Percentiles rank a stretch among this genome's conserved stretches.
Conservation (phyloP, 2,329 filamentous ascomycete species). For the Tolypocladium ovalisporum region DNA sequence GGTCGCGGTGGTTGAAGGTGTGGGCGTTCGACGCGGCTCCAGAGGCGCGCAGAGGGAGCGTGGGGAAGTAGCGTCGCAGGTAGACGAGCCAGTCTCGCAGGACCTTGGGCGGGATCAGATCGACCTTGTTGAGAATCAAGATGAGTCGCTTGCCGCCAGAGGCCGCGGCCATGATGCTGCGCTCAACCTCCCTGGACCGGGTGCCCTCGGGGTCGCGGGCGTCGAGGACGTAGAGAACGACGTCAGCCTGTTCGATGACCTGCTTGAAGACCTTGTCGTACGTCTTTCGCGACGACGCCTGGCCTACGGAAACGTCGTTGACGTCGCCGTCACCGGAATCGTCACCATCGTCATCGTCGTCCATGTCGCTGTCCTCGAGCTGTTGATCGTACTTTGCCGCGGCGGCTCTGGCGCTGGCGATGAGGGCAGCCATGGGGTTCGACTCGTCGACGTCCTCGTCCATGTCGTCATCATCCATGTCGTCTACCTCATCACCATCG, state of each 20-base stretch:
- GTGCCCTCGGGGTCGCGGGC: slow-evolving; percentile 87
- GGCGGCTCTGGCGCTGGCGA: slow-evolving; percentile 72
- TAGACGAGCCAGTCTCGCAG: slow-evolving; percentile 78
- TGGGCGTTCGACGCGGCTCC: slow-evolving; percentile 74
- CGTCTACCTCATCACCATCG: slow-evolving; percentile 34
- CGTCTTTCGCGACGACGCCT: slow-evolving; percentile 63
- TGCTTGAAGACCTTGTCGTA: slow-evolving; percentile 96
- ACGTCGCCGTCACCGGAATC: slow-evolving; percentile 45
- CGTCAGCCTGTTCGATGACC: slow-evolving; percentile 79
- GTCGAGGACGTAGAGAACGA: slow-evolving; percentile 86
- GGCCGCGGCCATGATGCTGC: slow-evolving; percentile 81
- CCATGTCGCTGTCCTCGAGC: slow-evolving; percentile 48
- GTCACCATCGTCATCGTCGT: slow-evolving; percentile 30
- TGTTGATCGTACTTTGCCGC: slow-evolving; percentile 65
- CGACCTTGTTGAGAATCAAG: slow-evolving; percentile 90
- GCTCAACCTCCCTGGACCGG: slow-evolving; percentile 81
- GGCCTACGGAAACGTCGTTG: slow-evolving; percentile 37
- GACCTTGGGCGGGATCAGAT: slow-evolving; percentile 72
- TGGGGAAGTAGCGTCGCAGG: slow-evolving; percentile 82
- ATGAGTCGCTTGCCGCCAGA: slow-evolving; percentile 78
- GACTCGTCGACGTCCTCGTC: slow-evolving; percentile 54
- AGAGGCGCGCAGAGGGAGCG: slow-evolving; percentile 77
- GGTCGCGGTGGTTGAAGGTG: slow-evolving; percentile 83
- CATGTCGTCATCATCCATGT: slow-evolving; percentile 39
- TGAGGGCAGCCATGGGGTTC: slow-evolving; percentile 85